Evolutionary conservation across 495 filamentous ascomycete genomes (phyloP), one percentile per base, ranked within the genome.

Genomic region (Hypomontagnella submonticulosa): DNA sequence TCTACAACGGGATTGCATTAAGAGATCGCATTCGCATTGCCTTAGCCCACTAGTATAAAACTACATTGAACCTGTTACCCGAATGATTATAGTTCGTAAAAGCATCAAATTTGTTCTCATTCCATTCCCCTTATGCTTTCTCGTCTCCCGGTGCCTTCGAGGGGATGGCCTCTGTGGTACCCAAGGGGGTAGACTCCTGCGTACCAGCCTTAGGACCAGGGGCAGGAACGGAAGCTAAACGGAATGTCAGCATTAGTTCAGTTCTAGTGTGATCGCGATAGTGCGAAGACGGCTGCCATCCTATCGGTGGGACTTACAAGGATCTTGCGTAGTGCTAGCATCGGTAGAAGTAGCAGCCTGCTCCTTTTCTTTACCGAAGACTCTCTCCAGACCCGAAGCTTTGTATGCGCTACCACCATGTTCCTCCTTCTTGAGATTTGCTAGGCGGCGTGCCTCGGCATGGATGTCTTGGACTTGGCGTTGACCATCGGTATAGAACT

Each of bases 401-500:
- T 81, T 81, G 73, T 80, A 81, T 8, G 77, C 67, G 65, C 80
- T 72, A 57, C 77, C 76, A 54, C 83, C 73, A 64, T 76, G 60
- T 73, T 83, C 84, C 83, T 92, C 57, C 84, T 87, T 87, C 87
- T 96, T 97, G 59, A 98, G 70, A 67, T 97, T 89, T 8, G 93
- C 93, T 27, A 99, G 80, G 63, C 94, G 87, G 46, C 86, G 83
- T 1, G 95, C 95, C 83, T 99, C 95, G 49, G 78, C 84, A 75
- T 98, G 94, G 54, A 99, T 94, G 67, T 99, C 95, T 48, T 91
- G 81, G 9, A 97, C 90, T 81, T 96, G 92, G 77, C 92, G 91
- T 73, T 88, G 85, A 55, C 88, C 84, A 57, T 89, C 81, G 7
- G 85, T 83, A 76, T 99, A 98, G 80, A 99, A 98, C 44, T 87